Evolutionary conservation across 2,329 filamentous ascomycete genomes (phyloP).

Genomic region (Trichoderma cornu-damae): DNA sequence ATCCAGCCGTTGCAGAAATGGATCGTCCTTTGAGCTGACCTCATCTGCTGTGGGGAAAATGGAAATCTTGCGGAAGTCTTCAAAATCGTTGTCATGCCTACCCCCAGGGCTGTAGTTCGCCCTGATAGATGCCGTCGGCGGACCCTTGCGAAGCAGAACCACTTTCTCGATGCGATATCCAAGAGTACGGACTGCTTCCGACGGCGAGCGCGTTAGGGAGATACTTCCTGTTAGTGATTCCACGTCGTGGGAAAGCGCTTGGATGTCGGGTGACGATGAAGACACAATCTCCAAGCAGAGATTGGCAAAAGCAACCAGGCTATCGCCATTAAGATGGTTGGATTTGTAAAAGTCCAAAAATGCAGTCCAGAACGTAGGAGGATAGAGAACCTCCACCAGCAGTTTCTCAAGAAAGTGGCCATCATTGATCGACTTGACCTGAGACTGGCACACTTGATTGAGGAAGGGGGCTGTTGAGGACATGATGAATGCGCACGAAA

Average conservation of each 20-base stretch:
- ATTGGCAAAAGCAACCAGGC: constrained; percentile 19
- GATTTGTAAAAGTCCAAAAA: constrained; percentile 2
- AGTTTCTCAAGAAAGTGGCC: constrained; percentile 18
- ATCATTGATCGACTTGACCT: constrained; percentile 16
- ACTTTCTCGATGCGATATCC: constrained; percentile 38
- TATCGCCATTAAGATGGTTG: neutral
- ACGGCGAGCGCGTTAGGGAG: constrained; percentile 26
- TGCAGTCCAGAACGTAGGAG: constrained; percentile 19
- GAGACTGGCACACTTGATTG: constrained; percentile 2
- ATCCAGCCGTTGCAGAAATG: constrained; percentile 51
- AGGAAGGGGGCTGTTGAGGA: constrained; percentile 10
- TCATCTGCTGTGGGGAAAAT: constrained; percentile 65
- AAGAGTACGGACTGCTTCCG: constrained; percentile 25
- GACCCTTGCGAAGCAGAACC: constrained; percentile 29
- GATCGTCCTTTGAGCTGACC: constrained; percentile 45
- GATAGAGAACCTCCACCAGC: constrained; percentile 15
- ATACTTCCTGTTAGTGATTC: constrained; percentile 25
- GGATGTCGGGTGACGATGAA: neutral
- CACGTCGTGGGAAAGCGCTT: constrained; percentile 21
- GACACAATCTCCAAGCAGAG: constrained; percentile 21
- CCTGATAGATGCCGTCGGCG: neutral
- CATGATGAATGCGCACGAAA: constrained; percentile 4
- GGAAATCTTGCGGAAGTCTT: constrained; percentile 54
- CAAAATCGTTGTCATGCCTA: constrained; percentile 68
- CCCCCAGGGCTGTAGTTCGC: constrained; percentile 48